These are phyloP conservation scores for Hypoxylon intermedium DNA, from an alignment of 495 filamentous ascomycete genomes.

Conservation along the genomic window DNA sequence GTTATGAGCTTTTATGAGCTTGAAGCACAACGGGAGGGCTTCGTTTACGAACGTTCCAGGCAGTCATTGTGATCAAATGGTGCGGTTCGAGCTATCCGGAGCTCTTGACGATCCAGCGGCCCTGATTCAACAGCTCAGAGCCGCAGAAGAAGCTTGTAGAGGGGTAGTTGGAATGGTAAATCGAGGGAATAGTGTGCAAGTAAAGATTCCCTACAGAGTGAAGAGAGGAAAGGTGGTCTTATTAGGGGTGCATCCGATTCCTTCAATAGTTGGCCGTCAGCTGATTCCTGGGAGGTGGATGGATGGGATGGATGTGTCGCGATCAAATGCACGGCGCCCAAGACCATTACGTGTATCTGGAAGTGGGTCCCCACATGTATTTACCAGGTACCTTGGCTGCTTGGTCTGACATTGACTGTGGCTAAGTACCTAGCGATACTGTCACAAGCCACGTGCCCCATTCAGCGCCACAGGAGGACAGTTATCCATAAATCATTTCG, in stretches of 20 bases:
- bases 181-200: not conserved
- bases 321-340: constrained; percentile 11
- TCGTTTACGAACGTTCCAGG: constrained; percentile 30
- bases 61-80: constrained; percentile 25
- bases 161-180: constrained; percentile 4
- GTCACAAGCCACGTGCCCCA: not conserved
- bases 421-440: too few relatives aligned
- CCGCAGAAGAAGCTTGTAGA: constrained; percentile 27
- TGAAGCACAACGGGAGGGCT: not conserved
- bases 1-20: not conserved
- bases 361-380: constrained; percentile 13
- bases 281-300: constrained; percentile 5
- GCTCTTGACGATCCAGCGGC: constrained; percentile 26
- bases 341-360: constrained; percentile 35
- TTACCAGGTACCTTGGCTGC: not conserved
- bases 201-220: not conserved
- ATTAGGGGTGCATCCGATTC: constrained; percentile 10
- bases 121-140: constrained; percentile 34
- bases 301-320: constrained; percentile 27
- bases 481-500: too few relatives aligned
- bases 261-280: constrained; percentile 19
- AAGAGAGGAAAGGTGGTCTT: not conserved
- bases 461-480: too few relatives aligned
- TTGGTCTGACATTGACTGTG: constrained; percentile 7
- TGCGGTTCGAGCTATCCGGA: constrained; percentile 14